Evolutionary conservation across 805 yeast genomes (phyloP).

Genomic region (Candida schatavii): DNA sequence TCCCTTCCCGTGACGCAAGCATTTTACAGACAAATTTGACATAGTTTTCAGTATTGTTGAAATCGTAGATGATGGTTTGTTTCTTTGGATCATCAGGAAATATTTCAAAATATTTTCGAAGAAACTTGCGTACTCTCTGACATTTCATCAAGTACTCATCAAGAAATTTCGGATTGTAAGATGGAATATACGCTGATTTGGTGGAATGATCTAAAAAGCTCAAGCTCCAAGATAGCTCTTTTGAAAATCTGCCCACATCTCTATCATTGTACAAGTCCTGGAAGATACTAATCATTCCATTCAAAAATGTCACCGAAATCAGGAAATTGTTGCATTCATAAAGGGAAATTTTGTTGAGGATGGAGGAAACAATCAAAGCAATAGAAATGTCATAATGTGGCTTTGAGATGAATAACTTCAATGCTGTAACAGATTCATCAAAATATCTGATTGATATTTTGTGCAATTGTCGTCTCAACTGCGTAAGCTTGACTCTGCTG

Average conservation of each 20-base stretch:
- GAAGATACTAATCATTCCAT: conserved; percentile 19
- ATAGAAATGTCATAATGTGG: conserved; percentile 12
- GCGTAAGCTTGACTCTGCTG: background rate
- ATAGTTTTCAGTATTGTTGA: conserved; percentile 11
- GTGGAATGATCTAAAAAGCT: conserved; percentile 17
- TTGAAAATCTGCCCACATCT: background rate
- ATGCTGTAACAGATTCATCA: conserved; percentile 11
- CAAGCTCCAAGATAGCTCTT: conserved; percentile 8
- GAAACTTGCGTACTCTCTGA: conserved; percentile 6
- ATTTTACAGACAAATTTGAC: conserved; percentile 3
- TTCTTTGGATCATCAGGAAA: conserved; percentile 4
- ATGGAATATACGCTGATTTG: conserved; percentile 17
- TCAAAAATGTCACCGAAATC: conserved; percentile 17
- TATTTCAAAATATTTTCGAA: conserved; percentile 3
- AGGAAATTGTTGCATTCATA: conserved; percentile 17
- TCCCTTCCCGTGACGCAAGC: conserved; percentile 2
- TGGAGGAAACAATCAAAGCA: conserved; percentile 17
- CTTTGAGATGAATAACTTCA: conserved; percentile 3
- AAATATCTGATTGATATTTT: conserved; percentile 11
- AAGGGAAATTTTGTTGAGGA: conserved; percentile 19
- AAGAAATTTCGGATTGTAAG: conserved; percentile 21
- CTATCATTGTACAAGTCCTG: conserved; percentile 9
- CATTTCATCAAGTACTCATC: conserved; percentile 16
- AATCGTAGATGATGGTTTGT: conserved; percentile 7
- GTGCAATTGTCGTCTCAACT: conserved; percentile 4